A percentile compares a stretch with the other conserved stretches of the same genome.
Conservation (phyloP, 495 filamentous ascomycete genomes). For the Tetracladium setigerum region DNA sequence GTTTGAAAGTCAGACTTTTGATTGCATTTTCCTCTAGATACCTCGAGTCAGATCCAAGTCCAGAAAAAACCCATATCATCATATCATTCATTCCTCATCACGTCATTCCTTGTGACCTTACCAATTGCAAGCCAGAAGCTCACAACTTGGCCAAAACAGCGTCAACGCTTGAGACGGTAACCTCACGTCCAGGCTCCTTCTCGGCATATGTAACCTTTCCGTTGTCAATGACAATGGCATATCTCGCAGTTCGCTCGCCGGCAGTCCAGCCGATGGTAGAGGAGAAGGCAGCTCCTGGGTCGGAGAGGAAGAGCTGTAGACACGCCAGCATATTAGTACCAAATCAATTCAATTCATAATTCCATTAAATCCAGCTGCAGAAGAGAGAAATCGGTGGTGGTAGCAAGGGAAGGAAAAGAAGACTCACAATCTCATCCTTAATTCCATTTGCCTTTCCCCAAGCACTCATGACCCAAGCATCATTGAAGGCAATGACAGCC, state of each 20-base stretch:
- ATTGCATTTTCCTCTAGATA: conserved; percentile 17
- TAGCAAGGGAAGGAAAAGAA: not conserved
- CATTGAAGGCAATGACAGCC: conserved; percentile 81
- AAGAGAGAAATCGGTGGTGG: not conserved
- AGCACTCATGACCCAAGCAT: conserved; percentile 87
- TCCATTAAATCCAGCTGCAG: not conserved
- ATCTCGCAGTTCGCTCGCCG: conserved; percentile 68
- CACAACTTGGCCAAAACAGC: conserved; percentile 62
- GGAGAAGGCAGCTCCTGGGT: conserved; percentile 70
- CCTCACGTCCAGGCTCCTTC: conserved; percentile 63
- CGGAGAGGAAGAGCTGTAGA: conserved; percentile 77
- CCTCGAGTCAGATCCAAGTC: no score
- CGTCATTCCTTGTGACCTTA: no score
- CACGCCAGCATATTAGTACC: not conserved
- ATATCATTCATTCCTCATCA: conserved; percentile 5
- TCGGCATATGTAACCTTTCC: conserved; percentile 86
- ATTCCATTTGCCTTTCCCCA: conserved; percentile 93
- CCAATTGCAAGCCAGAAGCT: conserved; percentile 6
- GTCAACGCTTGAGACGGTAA: conserved; percentile 65
- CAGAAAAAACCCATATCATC: conserved; percentile 1
- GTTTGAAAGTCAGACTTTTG: no score
- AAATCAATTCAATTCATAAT: not conserved
- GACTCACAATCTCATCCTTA: conserved; percentile 66
- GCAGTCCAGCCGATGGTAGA: conserved; percentile 76
- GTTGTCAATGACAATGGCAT: conserved; percentile 81